phyloP scores from a whole-genome alignment of 2,329 filamentous ascomycete genomes.

The Seiridium unicorne region DNA sequence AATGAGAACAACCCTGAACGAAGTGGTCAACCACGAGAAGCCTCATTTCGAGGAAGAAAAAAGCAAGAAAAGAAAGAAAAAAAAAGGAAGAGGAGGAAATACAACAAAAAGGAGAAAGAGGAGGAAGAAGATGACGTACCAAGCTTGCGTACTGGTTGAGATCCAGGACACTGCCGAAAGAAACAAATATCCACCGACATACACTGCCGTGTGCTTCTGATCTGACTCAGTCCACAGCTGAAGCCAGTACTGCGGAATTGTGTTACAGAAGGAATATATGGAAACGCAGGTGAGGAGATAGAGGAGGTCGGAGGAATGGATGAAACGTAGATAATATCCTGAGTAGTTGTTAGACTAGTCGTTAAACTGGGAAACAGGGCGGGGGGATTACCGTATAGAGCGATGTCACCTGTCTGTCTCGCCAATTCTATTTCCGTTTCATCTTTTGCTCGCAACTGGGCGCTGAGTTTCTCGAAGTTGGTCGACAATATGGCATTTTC shows the following conservation, averaged over 20 bases:
- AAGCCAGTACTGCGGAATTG: constrained; percentile 35
- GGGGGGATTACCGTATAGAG: constrained; percentile 31
- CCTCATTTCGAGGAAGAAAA: no score
- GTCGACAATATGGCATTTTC: no score
- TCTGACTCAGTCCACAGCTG: constrained; percentile 35
- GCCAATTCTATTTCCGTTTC: no score
- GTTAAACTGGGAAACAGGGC: neutral
- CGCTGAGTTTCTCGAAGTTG: no score
- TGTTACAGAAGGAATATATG: constrained; percentile 31
- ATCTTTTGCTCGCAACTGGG: no score
- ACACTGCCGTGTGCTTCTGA: constrained; percentile 22
- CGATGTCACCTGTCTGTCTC: constrained; percentile 30
- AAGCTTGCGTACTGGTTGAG: constrained; percentile 32
- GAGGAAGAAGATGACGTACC: no score
- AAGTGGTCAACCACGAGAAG: no score
- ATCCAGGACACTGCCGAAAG: constrained; percentile 33
- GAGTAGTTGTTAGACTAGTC: neutral
- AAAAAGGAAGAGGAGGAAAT: no score
- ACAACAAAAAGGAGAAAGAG: no score
- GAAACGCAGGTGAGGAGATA: constrained; percentile 22
- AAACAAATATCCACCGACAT: constrained; percentile 33
- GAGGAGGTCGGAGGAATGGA: constrained; percentile 23
- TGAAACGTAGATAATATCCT: constrained; percentile 30
- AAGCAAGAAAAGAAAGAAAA: no score
- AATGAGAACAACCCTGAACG: no score